phyloP scores from a whole-genome alignment of 2,329 filamentous ascomycete genomes.

The Lasiodiplodia theobromae region DNA sequence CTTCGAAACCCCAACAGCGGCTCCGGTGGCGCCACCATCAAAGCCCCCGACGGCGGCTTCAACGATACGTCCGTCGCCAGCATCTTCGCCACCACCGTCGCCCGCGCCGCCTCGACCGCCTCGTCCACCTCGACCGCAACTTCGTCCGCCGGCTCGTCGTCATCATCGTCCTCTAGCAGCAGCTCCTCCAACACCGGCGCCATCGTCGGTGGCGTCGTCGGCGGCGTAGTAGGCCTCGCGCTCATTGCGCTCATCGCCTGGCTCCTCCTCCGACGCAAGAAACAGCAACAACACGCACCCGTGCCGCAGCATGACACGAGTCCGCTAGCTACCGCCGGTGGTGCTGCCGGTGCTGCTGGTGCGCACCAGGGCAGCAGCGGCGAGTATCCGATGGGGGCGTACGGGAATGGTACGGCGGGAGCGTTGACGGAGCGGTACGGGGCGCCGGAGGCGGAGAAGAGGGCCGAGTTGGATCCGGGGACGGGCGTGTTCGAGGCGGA shows the following conservation, averaged over 20 bases:
- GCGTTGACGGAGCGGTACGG: neutral
- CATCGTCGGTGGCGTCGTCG: slow-evolving; percentile 31
- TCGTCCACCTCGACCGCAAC: slow-evolving; percentile 16
- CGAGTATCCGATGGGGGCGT: neutral
- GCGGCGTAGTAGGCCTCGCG: slow-evolving; percentile 30
- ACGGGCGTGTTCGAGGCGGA: slow-evolving; percentile 5
- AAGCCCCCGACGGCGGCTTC: slow-evolving; percentile 14
- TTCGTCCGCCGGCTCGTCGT: slow-evolving; percentile 6
- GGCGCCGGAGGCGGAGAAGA: neutral
- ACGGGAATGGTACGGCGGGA: neutral
- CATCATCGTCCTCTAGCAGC: neutral
- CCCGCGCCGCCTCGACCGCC: slow-evolving; percentile 11
- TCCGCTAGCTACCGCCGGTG: too few relatives aligned
- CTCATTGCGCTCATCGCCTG: slow-evolving; percentile 20
- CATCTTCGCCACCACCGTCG: slow-evolving; percentile 24
- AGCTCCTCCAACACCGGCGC: slow-evolving; percentile 21
- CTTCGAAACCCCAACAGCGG: slow-evolving; percentile 11
- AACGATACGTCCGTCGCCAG: slow-evolving; percentile 14
- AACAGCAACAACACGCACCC: neutral
- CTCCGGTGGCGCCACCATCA: slow-evolving; percentile 20
- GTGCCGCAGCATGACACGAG: slow-evolving; percentile 1
- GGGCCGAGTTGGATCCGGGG: slow-evolving; percentile 15
- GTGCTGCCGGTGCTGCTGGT: too few relatives aligned
- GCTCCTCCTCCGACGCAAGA: slow-evolving; percentile 22
- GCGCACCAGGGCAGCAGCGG: neutral